Evolutionary conservation across 139 green algal genomes (phyloP).

Genomic region (Eudorina sp.): DNA sequence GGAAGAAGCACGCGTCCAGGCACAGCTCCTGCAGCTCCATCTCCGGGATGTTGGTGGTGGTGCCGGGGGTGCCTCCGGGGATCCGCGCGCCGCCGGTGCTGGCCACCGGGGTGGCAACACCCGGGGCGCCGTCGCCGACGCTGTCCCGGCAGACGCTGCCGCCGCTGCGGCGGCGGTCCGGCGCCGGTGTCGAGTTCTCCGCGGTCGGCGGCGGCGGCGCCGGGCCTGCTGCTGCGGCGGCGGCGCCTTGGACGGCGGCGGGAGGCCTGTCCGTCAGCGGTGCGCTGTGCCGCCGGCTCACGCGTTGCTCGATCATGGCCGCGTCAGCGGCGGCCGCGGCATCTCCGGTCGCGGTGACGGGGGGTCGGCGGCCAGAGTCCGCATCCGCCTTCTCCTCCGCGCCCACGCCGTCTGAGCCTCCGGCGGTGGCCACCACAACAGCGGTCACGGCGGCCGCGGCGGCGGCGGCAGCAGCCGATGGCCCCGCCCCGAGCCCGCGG

Average conservation of each 20-base stretch:
- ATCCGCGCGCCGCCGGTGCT: not conserved
- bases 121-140: not conserved
- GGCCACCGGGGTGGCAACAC: not conserved
- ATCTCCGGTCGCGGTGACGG: not conserved
- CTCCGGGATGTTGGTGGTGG: not conserved
- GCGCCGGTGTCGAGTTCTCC: not conserved
- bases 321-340: not conserved
- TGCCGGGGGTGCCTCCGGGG: not conserved
- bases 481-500: not conserved
- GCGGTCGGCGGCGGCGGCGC: not conserved
- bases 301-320: not conserved
- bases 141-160: not conserved
- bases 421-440: not conserved
- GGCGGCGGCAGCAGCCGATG: not conserved
- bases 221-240: not conserved
- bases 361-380: not conserved
- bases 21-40: slow-evolving; percentile 18
- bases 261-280: no score
- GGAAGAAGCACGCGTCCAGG: slow-evolving; percentile 44
- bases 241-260: no score
- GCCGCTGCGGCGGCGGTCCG: not conserved
- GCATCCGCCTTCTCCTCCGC: not conserved
- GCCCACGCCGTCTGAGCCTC: not conserved
- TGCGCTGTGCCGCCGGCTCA: not conserved
- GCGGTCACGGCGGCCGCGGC: not conserved